A percentile compares a stretch with the other conserved stretches of the same genome.
These are phyloP conservation scores for Penicillium sp. DNA, from an alignment of 2,329 filamentous ascomycete species.

Conservation along the genomic window DNA sequence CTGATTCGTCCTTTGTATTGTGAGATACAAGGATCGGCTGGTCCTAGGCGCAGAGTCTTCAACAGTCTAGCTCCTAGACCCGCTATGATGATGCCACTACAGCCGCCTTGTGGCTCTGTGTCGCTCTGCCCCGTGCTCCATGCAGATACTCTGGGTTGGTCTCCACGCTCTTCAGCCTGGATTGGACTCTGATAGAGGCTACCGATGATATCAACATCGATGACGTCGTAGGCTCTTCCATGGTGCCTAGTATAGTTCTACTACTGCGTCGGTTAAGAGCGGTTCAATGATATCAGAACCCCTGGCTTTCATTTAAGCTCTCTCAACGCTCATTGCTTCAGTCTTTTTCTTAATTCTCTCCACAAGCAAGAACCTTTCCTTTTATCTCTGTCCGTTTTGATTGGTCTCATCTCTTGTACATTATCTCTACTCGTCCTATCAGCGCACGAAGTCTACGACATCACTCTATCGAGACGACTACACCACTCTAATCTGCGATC, in stretches of 20 bases:
- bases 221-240: slow-evolving; percentile 19
- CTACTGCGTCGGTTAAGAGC: too few relatives aligned
- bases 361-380: neutral
- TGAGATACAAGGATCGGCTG: slow-evolving; percentile 7
- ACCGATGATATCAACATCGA: slow-evolving; percentile 19
- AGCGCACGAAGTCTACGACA: slow-evolving; percentile 15
- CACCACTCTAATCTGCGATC: neutral
- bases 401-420: slow-evolving; percentile 6
- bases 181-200: slow-evolving; percentile 2
- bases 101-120: slow-evolving; percentile 13
- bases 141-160: slow-evolving; percentile 13
- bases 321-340: neutral
- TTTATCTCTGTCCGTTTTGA: slow-evolving; percentile 6
- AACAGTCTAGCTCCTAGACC: slow-evolving; percentile 8
- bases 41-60: slow-evolving; percentile 5
- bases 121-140: slow-evolving; percentile 14
- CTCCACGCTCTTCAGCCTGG: slow-evolving; percentile 8
- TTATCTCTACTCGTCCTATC: slow-evolving; percentile 1
- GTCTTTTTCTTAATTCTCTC: neutral
- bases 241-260: slow-evolving; percentile 6
- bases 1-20: slow-evolving; percentile 9
- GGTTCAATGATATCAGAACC: slow-evolving; percentile 17
- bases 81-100: slow-evolving; percentile 13
- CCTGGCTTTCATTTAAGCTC: neutral
- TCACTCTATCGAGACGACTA: slow-evolving; percentile 3